These are phyloP conservation scores for Hanseniaspora sp. DNA, from an alignment of 1,139 yeast genomes.

Conservation along the genomic window DNA sequence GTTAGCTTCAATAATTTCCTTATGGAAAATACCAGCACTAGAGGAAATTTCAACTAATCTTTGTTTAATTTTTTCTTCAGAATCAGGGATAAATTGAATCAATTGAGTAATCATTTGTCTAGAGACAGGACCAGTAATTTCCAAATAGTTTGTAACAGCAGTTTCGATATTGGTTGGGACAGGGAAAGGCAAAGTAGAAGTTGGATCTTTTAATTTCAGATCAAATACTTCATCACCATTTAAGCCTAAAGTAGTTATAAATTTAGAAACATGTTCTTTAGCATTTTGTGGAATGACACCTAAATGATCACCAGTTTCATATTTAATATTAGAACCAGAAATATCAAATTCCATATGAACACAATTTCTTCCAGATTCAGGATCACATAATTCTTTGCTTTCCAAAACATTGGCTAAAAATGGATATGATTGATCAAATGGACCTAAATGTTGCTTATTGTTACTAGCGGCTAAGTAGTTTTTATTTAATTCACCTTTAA, in stretches of 20 bases:
- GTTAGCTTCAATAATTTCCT: slow-evolving; percentile 47
- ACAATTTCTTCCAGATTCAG: slow-evolving; percentile 52
- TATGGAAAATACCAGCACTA: slow-evolving; percentile 59
- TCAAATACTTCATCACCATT: slow-evolving; percentile 48
- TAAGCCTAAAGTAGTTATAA: slow-evolving; percentile 55
- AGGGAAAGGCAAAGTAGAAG: slow-evolving; percentile 70
- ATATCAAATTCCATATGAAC: slow-evolving; percentile 85
- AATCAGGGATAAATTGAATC: slow-evolving; percentile 69
- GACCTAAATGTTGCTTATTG: slow-evolving; percentile 44
- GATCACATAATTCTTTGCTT: slow-evolving; percentile 61
- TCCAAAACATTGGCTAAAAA: slow-evolving; percentile 56
- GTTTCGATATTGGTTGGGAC: slow-evolving; percentile 86
- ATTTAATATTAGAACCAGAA: slow-evolving; percentile 61
- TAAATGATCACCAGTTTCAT: slow-evolving; percentile 90
- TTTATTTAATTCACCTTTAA: slow-evolving; percentile 75
- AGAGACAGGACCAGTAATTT: slow-evolving; percentile 86
- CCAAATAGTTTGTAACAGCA: slow-evolving; percentile 74
- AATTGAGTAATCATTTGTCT: slow-evolving; percentile 74
- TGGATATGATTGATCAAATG: slow-evolving; percentile 77
- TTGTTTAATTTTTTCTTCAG: slow-evolving; percentile 40
- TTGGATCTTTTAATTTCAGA: slow-evolving; percentile 63
- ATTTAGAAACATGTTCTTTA: slow-evolving; percentile 55
- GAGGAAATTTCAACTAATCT: slow-evolving; percentile 47
- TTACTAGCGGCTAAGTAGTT: slow-evolving; percentile 34
- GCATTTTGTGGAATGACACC: slow-evolving; percentile 93